Conservation (phyloP, 805 yeast genomes). For the Sugiyamaella qingdaonensis region DNA sequence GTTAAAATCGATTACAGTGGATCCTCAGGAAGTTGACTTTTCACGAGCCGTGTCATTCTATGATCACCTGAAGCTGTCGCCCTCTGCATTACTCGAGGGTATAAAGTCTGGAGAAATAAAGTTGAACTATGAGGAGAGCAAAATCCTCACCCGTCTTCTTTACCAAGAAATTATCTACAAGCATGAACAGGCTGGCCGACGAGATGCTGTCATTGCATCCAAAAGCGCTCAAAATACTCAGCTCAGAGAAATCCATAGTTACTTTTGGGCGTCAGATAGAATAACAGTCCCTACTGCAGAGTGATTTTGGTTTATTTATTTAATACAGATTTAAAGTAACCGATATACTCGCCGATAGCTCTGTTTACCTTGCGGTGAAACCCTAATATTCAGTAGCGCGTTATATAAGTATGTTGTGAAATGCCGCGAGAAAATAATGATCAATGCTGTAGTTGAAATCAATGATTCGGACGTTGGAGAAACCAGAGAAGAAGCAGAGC, state of each 20-base stretch:
- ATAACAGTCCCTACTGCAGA: background rate
- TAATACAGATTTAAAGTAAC: background rate
- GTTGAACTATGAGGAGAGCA: constrained; percentile 43
- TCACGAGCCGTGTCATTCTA: constrained; percentile 51
- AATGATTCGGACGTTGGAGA: background rate
- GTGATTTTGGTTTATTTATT: background rate
- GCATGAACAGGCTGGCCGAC: constrained; percentile 22
- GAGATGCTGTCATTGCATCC: constrained; percentile 23
- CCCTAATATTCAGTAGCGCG: background rate
- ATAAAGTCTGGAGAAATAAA: constrained; percentile 34
- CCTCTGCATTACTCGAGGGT: constrained; percentile 43
- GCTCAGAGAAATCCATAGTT: constrained; percentile 19
- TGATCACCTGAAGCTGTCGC: constrained; percentile 49
- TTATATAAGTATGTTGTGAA: background rate
- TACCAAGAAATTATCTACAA: constrained; percentile 36
- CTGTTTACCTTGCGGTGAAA: background rate
- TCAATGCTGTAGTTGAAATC: background rate
- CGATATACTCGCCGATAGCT: background rate
- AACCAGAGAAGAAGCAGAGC: no score
- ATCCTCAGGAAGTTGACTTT: constrained; percentile 53
- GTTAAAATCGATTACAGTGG: constrained; percentile 52
- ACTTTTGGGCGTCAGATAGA: constrained; percentile 21
- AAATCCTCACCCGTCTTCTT: constrained; percentile 51
- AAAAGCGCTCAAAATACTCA: constrained; percentile 17
- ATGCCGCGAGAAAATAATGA: background rate